Conservation (phyloP, 192 early-diverging fungal species). For the Coemansia sp. region DNA sequence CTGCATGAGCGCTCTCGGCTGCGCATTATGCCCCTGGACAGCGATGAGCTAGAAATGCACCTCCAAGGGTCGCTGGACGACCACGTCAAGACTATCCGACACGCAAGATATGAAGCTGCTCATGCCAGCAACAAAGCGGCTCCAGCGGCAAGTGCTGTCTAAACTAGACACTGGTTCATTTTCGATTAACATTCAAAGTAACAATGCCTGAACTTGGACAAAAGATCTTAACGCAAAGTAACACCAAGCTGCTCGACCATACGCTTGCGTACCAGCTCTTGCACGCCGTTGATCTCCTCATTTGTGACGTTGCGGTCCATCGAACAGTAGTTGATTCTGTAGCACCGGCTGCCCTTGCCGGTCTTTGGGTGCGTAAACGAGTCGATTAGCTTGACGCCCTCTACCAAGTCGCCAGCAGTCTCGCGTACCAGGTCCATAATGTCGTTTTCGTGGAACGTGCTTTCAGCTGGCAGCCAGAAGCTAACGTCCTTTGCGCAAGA, state of each 20-base stretch:
- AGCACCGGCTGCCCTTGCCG: conserved; percentile 78
- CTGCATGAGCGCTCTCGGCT: conserved; percentile 58
- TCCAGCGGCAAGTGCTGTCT: background rate
- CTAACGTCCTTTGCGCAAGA: conserved; percentile 93
- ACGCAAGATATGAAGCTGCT: background rate
- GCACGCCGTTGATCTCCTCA: conserved; percentile 91
- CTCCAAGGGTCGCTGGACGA: conserved; percentile 8
- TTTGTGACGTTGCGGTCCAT: conserved; percentile 97
- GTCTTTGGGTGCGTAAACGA: conserved; percentile 87
- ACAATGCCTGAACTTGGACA: background rate
- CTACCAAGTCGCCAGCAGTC: conserved; percentile 88
- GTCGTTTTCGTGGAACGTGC: conserved; percentile 86
- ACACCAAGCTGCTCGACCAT: conserved; percentile 68
- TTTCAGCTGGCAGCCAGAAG: conserved; percentile 72
- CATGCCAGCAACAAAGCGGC: background rate
- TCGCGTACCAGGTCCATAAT: conserved; percentile 89
- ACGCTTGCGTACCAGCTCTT: conserved; percentile 69
- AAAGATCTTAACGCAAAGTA: conserved; percentile 63
- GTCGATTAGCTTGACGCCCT: conserved; percentile 88
- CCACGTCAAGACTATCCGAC: conserved; percentile 12
- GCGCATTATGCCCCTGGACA: conserved; percentile 58
- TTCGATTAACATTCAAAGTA: too few species aligned
- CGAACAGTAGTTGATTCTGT: conserved; percentile 90
- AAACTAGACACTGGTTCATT: too few species aligned
- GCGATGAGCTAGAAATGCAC: conserved; percentile 55